phyloP scores from a whole-genome alignment of 805 yeast genomes.

The Candida michaelii region DNA sequence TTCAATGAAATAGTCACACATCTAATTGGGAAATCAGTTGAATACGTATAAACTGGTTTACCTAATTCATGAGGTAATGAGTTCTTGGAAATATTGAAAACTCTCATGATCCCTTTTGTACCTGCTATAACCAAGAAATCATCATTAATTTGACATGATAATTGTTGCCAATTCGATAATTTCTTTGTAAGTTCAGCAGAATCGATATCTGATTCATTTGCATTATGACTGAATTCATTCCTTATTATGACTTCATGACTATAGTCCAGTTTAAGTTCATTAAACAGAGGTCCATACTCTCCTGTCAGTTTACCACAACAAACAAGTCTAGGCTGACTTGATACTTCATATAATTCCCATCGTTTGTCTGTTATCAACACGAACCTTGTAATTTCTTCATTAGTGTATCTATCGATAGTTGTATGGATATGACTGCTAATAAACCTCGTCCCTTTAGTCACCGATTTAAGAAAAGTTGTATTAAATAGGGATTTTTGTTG shows the following conservation, averaged over 20 bases:
- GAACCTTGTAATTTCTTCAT: slow-evolving; percentile 64
- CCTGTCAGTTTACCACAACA: slow-evolving; percentile 72
- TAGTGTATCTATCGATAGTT: slow-evolving; percentile 24
- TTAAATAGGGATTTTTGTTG: slow-evolving; percentile 47
- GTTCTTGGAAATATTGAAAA: slow-evolving; percentile 49
- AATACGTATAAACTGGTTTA: slow-evolving; percentile 63
- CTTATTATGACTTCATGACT: slow-evolving; percentile 26
- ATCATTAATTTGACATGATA: slow-evolving; percentile 59
- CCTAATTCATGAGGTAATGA: slow-evolving; percentile 45
- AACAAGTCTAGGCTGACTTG: slow-evolving; percentile 47
- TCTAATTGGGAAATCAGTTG: slow-evolving; percentile 72
- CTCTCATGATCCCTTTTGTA: slow-evolving; percentile 67
- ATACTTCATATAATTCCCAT: slow-evolving; percentile 71
- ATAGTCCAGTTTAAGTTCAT: slow-evolving; percentile 29
- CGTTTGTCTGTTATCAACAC: slow-evolving; percentile 64
- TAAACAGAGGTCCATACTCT: slow-evolving; percentile 58
- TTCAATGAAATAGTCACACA: slow-evolving; percentile 71
- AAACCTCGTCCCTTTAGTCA: slow-evolving; percentile 29
- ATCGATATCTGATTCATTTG: slow-evolving; percentile 15
- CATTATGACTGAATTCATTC: slow-evolving; percentile 25
- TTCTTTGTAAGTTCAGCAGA: slow-evolving; percentile 29
- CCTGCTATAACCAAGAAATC: slow-evolving; percentile 66
- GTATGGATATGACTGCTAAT: slow-evolving; percentile 33
- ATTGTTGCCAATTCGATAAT: slow-evolving; percentile 56
- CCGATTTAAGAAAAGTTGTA: slow-evolving; percentile 17